Base-by-base conservation (phyloP, 352 stramenopile species). In the Phytophthora colocasiae region DNA sequence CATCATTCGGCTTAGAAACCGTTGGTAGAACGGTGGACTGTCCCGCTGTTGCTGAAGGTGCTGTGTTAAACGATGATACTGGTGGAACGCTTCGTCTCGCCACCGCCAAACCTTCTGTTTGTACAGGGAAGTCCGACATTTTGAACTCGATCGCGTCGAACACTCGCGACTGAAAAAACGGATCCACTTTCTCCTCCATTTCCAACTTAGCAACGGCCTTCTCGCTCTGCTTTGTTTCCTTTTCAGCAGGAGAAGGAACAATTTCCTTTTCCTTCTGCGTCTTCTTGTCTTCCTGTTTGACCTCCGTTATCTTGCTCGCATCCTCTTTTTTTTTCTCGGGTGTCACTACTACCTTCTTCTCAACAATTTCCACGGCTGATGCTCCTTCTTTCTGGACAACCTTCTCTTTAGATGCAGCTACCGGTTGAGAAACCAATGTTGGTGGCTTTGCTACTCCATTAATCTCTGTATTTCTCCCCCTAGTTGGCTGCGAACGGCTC, bases 71-170 rank as follows among this genome's bases (percentile, higher is more conserved):
- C 39, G 56, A 43, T 8, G 34, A 41, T 45, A 27, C 27, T 3
- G 54, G 57, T 14, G 57, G 52, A 7, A 68, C 48, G n/a, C 65
- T 78, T 48, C 82, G 62, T 68, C 82, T 61, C 14, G 80, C 80
- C 7, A 78, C 52, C n/a, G 71, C 63, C 22, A 87, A 32, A 0
- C 74, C 77, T 45, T 88, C 71, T 5, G 69, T 64, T 3, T 63
- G 57, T 3, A 73, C 87, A 26, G 59, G 24, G 31, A 89, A 91
- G 54, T 91, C 82, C 14, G 56, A 52, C 9, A 32, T 47, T 39
- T 74, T 54, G 46, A 87, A 88, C 7, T 70, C 61, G 6, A 88
- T 51, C 6, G 58, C 46, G 3, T 81, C 62, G 24, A 91, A 85
- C 6, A 72, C 22, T 24, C 82, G 69, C 4, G 80, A 80, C 60